A percentile compares a stretch with the other conserved stretches of the same genome.
These are phyloP conservation scores for Sporothrix variecibatus DNA, from an alignment of 2,329 filamentous ascomycete species.

Conservation along the genomic window DNA sequence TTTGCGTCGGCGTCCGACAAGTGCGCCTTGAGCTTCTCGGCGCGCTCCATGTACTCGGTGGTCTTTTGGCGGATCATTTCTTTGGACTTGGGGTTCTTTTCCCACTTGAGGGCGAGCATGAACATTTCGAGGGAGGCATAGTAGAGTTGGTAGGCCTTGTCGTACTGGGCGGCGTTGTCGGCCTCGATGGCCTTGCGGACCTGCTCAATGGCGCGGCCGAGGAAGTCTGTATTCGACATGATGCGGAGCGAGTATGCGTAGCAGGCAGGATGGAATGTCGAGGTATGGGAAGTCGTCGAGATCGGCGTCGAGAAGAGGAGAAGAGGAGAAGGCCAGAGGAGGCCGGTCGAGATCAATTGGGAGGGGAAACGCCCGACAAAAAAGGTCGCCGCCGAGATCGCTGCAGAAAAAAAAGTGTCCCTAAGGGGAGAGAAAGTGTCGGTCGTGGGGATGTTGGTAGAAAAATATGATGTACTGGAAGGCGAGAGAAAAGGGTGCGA, in stretches of 20 bases:
- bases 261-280: conserved; percentile 18
- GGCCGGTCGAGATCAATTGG: conserved; percentile 16
- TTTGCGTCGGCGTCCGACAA: conserved; percentile 73
- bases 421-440: neutral
- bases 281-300: neutral
- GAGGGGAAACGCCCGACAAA: conserved; percentile 4
- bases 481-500: neutral
- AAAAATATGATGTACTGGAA: neutral
- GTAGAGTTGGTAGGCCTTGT: conserved; percentile 95
- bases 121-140: conserved; percentile 95
- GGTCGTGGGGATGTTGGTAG: neutral
- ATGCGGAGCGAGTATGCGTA: conserved; percentile 41
- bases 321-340: neutral
- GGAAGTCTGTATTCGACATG: conserved; percentile 97
- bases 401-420: neutral
- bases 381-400: neutral
- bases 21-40: conserved; percentile 95
- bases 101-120: conserved; percentile 99
- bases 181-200: conserved; percentile 97
- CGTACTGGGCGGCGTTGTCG: conserved; percentile 94
- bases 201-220: conserved; percentile 92
- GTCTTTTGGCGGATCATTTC: conserved; percentile 96
- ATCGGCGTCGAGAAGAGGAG: neutral
- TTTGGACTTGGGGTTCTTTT: conserved; percentile 97
- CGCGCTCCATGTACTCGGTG: conserved; percentile 96